Percentiles rank a stretch among this genome's conserved stretches.
These are phyloP conservation scores for Backusella australiensis DNA, from an alignment of 192 early-diverging fungal species.

Conservation along the genomic window DNA sequence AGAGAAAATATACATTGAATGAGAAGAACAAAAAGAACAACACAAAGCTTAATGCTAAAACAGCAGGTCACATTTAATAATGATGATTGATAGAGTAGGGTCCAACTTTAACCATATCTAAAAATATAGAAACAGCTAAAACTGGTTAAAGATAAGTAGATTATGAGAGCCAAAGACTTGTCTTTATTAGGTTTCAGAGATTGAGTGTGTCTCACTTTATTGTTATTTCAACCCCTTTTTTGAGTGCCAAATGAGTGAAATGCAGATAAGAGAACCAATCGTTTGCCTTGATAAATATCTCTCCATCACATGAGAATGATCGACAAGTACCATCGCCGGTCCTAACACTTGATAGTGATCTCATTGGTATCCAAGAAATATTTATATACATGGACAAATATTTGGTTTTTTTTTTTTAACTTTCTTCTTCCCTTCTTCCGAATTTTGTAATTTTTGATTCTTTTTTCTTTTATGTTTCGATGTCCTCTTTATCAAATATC, in stretches of 20 bases:
- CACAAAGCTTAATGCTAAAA: not conserved
- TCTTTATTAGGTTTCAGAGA: not conserved
- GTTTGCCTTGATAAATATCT: not conserved
- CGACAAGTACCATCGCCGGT: not conserved
- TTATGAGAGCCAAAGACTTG: not conserved
- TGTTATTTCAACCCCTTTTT: slow-evolving; percentile 2
- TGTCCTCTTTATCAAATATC: not conserved
- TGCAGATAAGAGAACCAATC: not conserved
- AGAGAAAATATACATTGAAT: not conserved
- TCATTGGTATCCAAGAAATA: slow-evolving; percentile 4
- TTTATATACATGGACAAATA: not conserved
- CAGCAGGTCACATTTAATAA: not conserved
- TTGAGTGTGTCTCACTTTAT: slow-evolving; percentile 6
- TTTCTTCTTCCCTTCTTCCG: not conserved
- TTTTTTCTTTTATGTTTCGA: not conserved
- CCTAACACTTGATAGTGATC: not conserved
- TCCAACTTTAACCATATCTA: not conserved
- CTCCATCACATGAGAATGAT: not conserved
- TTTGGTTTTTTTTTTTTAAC: not conserved
- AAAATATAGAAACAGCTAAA: not conserved
- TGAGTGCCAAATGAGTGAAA: not conserved
- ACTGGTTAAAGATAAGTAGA: not conserved
- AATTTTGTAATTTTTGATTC: not conserved
- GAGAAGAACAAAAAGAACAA: not conserved
- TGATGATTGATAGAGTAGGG: not conserved